Percentiles rank a stretch among this genome's conserved stretches.
Evolutionary conservation across 805 yeast genomes (phyloP).

Genomic region (Lachancea sp.): DNA sequence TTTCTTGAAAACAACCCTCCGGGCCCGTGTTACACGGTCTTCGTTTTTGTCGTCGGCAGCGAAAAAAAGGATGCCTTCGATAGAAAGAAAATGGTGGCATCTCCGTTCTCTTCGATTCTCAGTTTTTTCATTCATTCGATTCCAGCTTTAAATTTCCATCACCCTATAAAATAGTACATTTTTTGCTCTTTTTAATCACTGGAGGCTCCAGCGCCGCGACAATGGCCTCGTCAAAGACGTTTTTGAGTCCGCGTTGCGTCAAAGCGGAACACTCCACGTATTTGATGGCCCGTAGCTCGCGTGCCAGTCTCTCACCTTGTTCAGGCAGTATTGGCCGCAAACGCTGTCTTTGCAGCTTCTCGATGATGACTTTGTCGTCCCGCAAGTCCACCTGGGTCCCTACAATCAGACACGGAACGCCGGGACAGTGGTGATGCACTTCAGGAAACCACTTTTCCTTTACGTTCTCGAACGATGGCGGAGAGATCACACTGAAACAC

Average conservation of each 20-base stretch:
- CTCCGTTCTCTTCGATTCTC: not conserved
- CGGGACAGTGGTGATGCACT: constrained; percentile 97
- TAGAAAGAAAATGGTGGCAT: no score
- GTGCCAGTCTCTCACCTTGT: constrained; percentile 88
- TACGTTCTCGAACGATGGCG: constrained; percentile 95
- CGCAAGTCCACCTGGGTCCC: constrained; percentile 96
- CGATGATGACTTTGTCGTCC: constrained; percentile 85
- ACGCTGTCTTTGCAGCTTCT: constrained; percentile 85
- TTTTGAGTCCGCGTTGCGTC: constrained; percentile 93
- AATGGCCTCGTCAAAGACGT: constrained; percentile 97
- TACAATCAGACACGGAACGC: constrained; percentile 92
- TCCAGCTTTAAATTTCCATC: not conserved
- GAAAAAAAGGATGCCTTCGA: no score
- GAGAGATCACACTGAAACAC: constrained; percentile 94
- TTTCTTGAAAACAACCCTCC: no score
- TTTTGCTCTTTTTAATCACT: constrained; percentile 67
- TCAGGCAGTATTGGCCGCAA: constrained; percentile 79
- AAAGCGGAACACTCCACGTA: constrained; percentile 97
- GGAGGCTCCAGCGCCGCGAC: constrained; percentile 98
- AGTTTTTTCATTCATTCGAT: not conserved
- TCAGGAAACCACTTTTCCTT: constrained; percentile 99
- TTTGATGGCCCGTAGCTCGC: constrained; percentile 90
- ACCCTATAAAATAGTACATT: constrained; percentile 72
- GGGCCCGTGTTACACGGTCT: no score
- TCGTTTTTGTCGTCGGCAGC: no score